Evolutionary conservation across 805 yeast genomes (phyloP).

Genomic region (Kuraishia capsulata): DNA sequence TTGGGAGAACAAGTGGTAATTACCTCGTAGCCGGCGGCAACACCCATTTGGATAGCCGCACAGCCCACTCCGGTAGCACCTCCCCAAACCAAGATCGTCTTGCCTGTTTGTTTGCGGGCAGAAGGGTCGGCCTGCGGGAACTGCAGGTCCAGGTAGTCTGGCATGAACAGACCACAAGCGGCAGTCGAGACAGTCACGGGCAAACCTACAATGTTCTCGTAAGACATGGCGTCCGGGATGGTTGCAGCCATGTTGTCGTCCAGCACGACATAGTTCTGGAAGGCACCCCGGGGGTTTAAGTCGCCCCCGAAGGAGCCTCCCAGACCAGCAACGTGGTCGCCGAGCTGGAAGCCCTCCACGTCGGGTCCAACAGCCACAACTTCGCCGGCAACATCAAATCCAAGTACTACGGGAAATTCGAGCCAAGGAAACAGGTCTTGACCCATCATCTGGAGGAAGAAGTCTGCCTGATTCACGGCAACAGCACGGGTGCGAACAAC

Average conservation of each 20-base stretch:
- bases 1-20: conserved; percentile 6
- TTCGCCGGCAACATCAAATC: conserved; percentile 6
- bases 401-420: conserved; percentile 10
- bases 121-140: not conserved
- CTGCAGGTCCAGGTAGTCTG: conserved; percentile 1
- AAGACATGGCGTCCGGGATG: conserved; percentile 5
- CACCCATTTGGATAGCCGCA: conserved; percentile 7
- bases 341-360: conserved; percentile 5
- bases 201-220: conserved; percentile 3
- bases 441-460: not conserved
- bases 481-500: not conserved
- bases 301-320: not conserved
- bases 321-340: conserved; percentile 6
- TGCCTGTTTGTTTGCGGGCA: not conserved
- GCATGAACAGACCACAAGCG: conserved; percentile 2
- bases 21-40: conserved; percentile 8
- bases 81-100: conserved; percentile 7
- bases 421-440: not conserved
- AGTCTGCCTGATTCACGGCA: conserved; percentile 1
- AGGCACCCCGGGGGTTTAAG: conserved; percentile 1
- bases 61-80: conserved; percentile 7
- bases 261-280: conserved; percentile 5
- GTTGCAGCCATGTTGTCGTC: not conserved
- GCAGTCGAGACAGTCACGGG: conserved; percentile 5
- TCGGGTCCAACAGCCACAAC: conserved; percentile 5